Evolutionary conservation across 371 early-diverging fungal species (phyloP), one percentile per base, ranked within the genome.

Genomic region (Syncephalastrum sp.): DNA sequence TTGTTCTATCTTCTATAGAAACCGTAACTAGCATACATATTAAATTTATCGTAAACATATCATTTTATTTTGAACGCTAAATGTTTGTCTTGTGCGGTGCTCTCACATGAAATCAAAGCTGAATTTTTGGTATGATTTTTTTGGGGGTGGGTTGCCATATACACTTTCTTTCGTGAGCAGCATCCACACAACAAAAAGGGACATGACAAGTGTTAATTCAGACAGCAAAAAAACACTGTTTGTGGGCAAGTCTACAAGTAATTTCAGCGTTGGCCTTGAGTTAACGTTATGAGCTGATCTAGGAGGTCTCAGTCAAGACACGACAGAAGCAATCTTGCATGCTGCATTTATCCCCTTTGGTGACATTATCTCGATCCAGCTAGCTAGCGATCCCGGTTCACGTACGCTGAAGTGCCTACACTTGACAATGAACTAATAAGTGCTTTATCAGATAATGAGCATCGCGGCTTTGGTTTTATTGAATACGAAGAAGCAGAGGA

Each of bases 311-410:
- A 94, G 91, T 53, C 82, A 89, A 41, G 79, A 87, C 55, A 91
- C 95, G 24, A 88, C 85, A 16, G 85, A 89, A 47, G 75, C 87
- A 50, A 79, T 87, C 1, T 76, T 98, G 8, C 85, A 91, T 49
- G 89, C 94, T 0, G 95, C 96, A 0, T 97, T 96, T 70, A 83
- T 97, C 49, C 95, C 99, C 1, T 98, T 97, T 81, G 99, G 99
- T 44, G 95, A 97, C 51, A 90, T 98, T 59, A 86, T 92, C 8
- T 85, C 91, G 51, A 85, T 97, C 25, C 88, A 90, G 46, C 68
- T 98, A 27, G 92, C 97, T 0, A 78, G 81, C 6, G 93, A 94
- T 68, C 87, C 89, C 7, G 70, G 75, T 14, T 79, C 87, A 27
- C 72, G 91, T 91, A 82, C 52, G 75, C 54, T 49, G 43, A 7